Conservation (phyloP, 768 basidiomycete species). For the Macrolepiota fuliginosa region DNA sequence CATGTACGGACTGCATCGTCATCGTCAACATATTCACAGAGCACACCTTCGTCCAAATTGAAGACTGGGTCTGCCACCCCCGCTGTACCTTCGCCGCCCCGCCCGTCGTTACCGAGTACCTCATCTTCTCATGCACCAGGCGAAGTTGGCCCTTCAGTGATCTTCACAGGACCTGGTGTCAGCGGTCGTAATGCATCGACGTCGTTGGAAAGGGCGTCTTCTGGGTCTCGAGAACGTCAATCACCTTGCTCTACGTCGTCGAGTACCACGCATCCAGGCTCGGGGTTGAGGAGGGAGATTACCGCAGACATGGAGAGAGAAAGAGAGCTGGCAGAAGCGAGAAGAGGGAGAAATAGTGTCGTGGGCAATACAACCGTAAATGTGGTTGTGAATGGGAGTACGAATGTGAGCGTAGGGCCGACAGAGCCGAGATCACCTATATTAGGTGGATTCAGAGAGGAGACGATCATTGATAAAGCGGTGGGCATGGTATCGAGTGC, state of each 20-base stretch:
- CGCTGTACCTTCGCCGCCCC: conserved; percentile 13
- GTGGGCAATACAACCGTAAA: not conserved
- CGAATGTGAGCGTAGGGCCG: conserved; percentile 12
- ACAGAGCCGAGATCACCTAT: conserved; percentile 17
- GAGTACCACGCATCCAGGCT: conserved; percentile 1
- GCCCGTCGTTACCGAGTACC: conserved; percentile 13
- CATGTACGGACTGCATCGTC: conserved; percentile 4
- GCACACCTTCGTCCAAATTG: not conserved
- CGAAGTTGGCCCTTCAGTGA: conserved; percentile 1
- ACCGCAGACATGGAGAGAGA: not conserved
- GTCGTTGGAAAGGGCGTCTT: conserved; percentile 12
- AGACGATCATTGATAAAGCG: conserved; percentile 47
- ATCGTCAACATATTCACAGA: conserved; percentile 3
- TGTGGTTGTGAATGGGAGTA: conserved; percentile 3
- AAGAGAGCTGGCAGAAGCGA: conserved; percentile 7
- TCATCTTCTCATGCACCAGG: conserved; percentile 13
- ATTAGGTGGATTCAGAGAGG: conserved; percentile 13
- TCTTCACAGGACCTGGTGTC: not conserved
- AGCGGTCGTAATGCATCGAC: not conserved
- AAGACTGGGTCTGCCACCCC: conserved; percentile 2
- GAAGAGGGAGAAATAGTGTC: conserved; percentile 1
- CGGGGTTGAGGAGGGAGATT: not conserved
- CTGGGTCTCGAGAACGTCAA: conserved; percentile 6
- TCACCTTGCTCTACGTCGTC: conserved; percentile 7
- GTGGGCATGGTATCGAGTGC: conserved; percentile 82